Evolutionary conservation across 345 rosid species (phyloP), one percentile per base, ranked within the genome.

Genomic region (Mangifera indica): DNA sequence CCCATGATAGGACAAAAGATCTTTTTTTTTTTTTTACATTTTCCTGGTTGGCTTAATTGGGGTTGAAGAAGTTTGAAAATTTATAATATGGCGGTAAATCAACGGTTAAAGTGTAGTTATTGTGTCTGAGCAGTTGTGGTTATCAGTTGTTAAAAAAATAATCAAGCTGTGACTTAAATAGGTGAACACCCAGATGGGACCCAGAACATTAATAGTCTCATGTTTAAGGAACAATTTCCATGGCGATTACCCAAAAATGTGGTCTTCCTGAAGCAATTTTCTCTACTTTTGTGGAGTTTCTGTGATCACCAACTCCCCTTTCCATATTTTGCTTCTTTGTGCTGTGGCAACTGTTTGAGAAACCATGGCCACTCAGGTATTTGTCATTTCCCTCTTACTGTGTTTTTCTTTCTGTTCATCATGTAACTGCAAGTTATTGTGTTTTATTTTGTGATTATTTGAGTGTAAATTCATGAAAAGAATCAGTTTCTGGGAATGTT

Each of bases 291-390:
- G 60, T 63, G 48, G 25, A 40, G 52, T 53, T 65, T 54, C 62
- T 71, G 18, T 45, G 52, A 54, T 24, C 55, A 67, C 46, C 24
- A 14, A 53, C 69, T 44, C 21, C 17, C 3, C 37, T 74, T 29
- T 37, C 56, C 17, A 26, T 71, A 37, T 5, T 67, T 58, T 56
- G 5, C 29, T 45, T 40, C 37, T 29, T 57, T 72, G 64, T 53
- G 59, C 3, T 29, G 57, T 63, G 73, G 11, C 51, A 40, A 53
- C 34, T 56, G 46, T 24, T 8, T 3, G 59, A 48, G 40, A 48
- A 11, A 14, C 70, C 74, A 83, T 80, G 84, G 84, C 82, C 20
- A 60, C 74, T 0, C 71, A 83, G 84, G 86, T 83, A 61, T 60
- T 1, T 22, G 21, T 2, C 61, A 13, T 49, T 69, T 58, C 32